A percentile compares a stretch with the other conserved stretches of the same genome.
phyloP scores from a whole-genome alignment of 2,329 filamentous ascomycete genomes.

The Trichoderma sp. region DNA sequence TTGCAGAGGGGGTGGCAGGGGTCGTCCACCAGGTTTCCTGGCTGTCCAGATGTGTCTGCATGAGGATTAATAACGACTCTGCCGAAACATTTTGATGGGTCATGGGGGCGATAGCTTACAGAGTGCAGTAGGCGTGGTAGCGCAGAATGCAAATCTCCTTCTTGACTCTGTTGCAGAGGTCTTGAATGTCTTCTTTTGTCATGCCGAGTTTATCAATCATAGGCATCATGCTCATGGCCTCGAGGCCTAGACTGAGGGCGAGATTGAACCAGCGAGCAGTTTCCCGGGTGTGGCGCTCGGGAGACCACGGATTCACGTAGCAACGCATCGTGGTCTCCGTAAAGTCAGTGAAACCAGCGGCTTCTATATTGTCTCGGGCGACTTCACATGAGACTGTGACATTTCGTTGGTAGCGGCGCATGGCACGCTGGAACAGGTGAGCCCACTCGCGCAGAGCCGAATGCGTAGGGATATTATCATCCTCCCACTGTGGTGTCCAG shows the following conservation, averaged over 20 bases:
- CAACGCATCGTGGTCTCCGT: constrained; percentile 65
- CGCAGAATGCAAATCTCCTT: constrained; percentile 66
- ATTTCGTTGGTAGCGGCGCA: constrained; percentile 61
- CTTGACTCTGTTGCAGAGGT: constrained; percentile 61
- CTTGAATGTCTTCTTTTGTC: constrained; percentile 58
- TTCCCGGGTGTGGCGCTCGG: constrained; percentile 60
- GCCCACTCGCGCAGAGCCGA: constrained; percentile 68
- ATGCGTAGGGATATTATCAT: constrained; percentile 55
- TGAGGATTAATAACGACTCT: constrained; percentile 15
- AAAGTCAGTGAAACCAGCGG: constrained; percentile 77
- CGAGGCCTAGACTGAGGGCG: constrained; percentile 68
- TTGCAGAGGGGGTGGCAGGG: neutral
- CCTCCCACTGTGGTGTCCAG: constrained; percentile 69
- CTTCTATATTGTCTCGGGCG: constrained; percentile 59
- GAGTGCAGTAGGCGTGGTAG: constrained; percentile 69
- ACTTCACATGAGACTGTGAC: constrained; percentile 54
- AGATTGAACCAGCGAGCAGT: constrained; percentile 83
- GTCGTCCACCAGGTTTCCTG: constrained; percentile 20
- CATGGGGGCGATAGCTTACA: constrained; percentile 55
- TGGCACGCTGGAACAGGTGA: constrained; percentile 63
- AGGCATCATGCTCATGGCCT: constrained; percentile 70
- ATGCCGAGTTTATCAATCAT: constrained; percentile 54
- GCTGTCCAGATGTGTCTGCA: constrained; percentile 27
- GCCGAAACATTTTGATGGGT: neutral
- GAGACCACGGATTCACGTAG: constrained; percentile 72